Conservation (phyloP, 768 basidiomycete species). For the Leccinum aurantiacum region DNA sequence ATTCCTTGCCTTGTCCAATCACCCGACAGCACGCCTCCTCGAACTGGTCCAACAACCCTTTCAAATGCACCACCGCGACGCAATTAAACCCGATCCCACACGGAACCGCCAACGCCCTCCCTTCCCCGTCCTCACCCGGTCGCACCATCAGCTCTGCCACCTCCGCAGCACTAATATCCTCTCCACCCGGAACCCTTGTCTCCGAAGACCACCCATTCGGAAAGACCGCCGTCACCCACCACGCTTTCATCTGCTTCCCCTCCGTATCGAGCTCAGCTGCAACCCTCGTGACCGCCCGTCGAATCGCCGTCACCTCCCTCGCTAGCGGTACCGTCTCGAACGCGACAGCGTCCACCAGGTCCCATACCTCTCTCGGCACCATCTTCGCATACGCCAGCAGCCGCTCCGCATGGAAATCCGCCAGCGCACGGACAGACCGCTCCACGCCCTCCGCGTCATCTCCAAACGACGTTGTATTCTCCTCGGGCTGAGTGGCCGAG, state of each 20-base stretch:
- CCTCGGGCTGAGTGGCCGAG: constrained; percentile 22
- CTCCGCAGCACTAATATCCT: constrained; percentile 34
- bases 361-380: constrained; percentile 46
- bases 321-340: constrained; percentile 79
- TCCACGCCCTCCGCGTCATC: constrained; percentile 34
- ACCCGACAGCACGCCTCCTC: constrained; percentile 17
- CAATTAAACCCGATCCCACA: constrained; percentile 76
- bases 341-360: constrained; percentile 57
- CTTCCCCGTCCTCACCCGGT: constrained; percentile 14
- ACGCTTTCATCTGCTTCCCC: constrained; percentile 47
- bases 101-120: constrained; percentile 35
- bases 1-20: constrained; percentile 10
- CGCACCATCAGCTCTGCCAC: constrained; percentile 44
- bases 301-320: constrained; percentile 64
- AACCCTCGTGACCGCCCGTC: constrained; percentile 53
- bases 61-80: constrained; percentile 49
- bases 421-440: constrained; percentile 50
- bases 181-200: constrained; percentile 26
- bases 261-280: constrained; percentile 20
- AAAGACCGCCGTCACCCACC: constrained; percentile 75
- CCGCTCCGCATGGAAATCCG: constrained; percentile 62
- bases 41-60: constrained; percentile 40
- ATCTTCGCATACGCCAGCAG: constrained; percentile 53
- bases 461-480: constrained; percentile 46
- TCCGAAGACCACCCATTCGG: constrained; percentile 52